phyloP scores from a whole-genome alignment of 352 stramenopile species.

The Blastocystis sp. region DNA sequence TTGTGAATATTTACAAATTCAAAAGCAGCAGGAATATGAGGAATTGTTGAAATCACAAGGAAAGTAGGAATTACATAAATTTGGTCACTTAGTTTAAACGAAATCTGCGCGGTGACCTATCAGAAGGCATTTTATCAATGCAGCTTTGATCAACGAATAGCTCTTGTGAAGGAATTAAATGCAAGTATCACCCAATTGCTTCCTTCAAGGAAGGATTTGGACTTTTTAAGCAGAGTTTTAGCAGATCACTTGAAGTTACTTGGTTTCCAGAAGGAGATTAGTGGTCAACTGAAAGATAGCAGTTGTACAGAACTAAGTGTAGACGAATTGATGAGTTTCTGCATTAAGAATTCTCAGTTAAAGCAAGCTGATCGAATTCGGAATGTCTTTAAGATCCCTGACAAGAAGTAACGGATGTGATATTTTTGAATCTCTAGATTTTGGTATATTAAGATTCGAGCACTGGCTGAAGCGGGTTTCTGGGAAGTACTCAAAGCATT shows the following conservation, averaged over 20 bases:
- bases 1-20: not conserved
- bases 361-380: conserved; percentile 56
- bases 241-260: conserved; percentile 31
- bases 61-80: not conserved
- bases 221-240: not conserved
- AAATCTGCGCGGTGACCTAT: not conserved
- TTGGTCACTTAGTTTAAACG: not conserved
- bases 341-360: conserved; percentile 1
- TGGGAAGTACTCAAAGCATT: conserved; percentile 49
- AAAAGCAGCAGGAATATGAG: not conserved
- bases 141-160: not conserved
- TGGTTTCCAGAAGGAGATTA: conserved; percentile 28
- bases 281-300: not conserved
- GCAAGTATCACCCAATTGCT: not conserved
- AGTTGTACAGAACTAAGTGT: conserved; percentile 1
- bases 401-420: not conserved
- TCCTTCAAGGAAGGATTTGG: conserved; percentile 11
- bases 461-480: conserved; percentile 33
- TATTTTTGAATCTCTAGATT: not conserved
- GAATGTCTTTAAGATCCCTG: conserved; percentile 14
- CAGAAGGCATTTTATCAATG: not conserved
- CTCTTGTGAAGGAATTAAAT: conserved; percentile 9
- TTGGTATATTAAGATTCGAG: conserved; percentile 47
- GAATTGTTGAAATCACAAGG: not conserved
- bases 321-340: conserved; percentile 27